Percentiles rank a stretch among this genome's conserved stretches.
These are phyloP conservation scores for Sporopachydermia lactativora DNA, from an alignment of 805 yeast genomes.

Conservation along the genomic window DNA sequence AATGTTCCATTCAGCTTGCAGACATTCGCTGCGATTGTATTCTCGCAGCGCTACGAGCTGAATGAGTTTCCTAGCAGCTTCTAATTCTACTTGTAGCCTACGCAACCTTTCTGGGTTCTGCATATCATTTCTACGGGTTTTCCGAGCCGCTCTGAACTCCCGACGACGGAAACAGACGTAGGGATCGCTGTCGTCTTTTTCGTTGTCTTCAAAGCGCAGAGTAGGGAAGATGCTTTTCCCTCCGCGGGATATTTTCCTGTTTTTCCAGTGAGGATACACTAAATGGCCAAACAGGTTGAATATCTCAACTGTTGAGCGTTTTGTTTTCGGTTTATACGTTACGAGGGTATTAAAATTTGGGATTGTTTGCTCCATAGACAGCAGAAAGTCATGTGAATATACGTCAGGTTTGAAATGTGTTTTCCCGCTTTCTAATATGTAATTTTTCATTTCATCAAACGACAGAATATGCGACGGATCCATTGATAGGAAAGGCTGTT, in stretches of 20 bases:
- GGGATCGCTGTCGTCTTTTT: conserved; percentile 88
- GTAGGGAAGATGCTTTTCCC: conserved; percentile 66
- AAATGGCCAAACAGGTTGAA: conserved; percentile 46
- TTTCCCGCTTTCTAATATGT: conserved; percentile 20
- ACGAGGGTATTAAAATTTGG: conserved; percentile 20
- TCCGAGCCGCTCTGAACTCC: conserved; percentile 89
- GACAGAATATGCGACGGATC: conserved; percentile 68
- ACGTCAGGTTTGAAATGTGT: conserved; percentile 45
- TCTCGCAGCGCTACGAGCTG: conserved; percentile 66
- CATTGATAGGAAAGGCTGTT: conserved; percentile 79
- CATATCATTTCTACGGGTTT: conserved; percentile 88
- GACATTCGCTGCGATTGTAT: conserved; percentile 40
- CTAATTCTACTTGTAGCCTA: conserved; percentile 59
- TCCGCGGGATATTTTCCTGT: conserved; percentile 49
- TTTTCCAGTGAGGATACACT: conserved; percentile 73
- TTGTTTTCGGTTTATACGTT: conserved; percentile 11
- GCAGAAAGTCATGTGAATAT: conserved; percentile 18
- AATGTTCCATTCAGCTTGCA: conserved; percentile 48
- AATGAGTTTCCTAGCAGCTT: conserved; percentile 56
- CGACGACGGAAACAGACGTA: conserved; percentile 92
- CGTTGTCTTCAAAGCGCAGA: conserved; percentile 77
- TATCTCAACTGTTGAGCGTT: conserved; percentile 17
- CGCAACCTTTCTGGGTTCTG: conserved; percentile 79
- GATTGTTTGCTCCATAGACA: conserved; percentile 14
- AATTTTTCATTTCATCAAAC: conserved; percentile 51